phyloP scores from a whole-genome alignment of 2,329 filamentous ascomycete species.

The Cladophialophora immunda region DNA sequence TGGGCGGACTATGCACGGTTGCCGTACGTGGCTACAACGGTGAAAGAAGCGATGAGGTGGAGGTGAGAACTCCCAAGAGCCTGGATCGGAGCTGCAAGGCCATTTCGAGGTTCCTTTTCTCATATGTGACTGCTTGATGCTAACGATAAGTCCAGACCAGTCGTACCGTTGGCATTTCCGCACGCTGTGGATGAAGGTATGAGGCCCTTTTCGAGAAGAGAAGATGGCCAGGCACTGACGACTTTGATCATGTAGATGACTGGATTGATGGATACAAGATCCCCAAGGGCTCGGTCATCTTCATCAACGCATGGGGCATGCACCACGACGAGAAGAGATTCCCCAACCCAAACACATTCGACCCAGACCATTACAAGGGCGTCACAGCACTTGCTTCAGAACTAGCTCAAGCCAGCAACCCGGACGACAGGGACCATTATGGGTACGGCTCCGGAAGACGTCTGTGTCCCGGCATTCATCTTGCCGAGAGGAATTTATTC shows the following conservation, averaged over 20 bases:
- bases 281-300: conserved; percentile 56
- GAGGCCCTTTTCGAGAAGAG: conserved; percentile 20
- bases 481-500: conserved; percentile 46
- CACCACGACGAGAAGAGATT: conserved; percentile 47
- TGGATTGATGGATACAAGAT: conserved; percentile 55
- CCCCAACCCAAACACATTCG: conserved; percentile 44
- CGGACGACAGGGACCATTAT: conserved; percentile 43
- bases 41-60: conserved; percentile 49
- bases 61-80: conserved; percentile 43
- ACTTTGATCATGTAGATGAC: conserved; percentile 45
- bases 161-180: conserved; percentile 58
- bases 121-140: background rate
- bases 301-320: conserved; percentile 51
- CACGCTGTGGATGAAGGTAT: conserved; percentile 48
- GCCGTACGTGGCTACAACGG: conserved; percentile 47
- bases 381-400: conserved; percentile 45
- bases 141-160: conserved; percentile 23
- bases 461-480: conserved; percentile 47
- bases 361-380: conserved; percentile 46
- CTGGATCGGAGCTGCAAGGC: background rate
- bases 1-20: conserved; percentile 45
- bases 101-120: background rate
- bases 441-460: conserved; percentile 46
- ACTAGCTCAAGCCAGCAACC: conserved; percentile 47
- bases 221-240: conserved; percentile 41